Conservation (phyloP, 139 green algal species). For the Desmodesmus armatus region DNA sequence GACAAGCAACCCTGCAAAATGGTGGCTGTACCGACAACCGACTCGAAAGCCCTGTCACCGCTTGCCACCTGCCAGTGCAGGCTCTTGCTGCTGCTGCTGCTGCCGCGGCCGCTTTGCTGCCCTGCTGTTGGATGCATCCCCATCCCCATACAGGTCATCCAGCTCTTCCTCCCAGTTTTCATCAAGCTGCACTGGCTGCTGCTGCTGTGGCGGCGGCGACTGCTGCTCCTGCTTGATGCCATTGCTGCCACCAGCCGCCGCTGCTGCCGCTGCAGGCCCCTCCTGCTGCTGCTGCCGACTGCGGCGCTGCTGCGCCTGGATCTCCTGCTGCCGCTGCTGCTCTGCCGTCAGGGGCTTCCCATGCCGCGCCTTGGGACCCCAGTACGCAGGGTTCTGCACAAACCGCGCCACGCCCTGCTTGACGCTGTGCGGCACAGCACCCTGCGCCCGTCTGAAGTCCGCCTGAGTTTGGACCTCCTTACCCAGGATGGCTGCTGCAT, state of each 20-base stretch:
- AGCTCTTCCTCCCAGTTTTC: background rate
- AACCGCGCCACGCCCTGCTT: slow-evolving; percentile 52
- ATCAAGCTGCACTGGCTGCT: background rate
- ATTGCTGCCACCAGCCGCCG: background rate
- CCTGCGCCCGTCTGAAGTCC: slow-evolving; percentile 73
- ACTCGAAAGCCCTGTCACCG: too few species aligned
- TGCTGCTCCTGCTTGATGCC: slow-evolving; percentile 9
- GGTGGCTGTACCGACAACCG: too few species aligned
- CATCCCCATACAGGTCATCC: background rate
- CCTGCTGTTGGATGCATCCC: too few species aligned
- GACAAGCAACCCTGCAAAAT: too few species aligned
- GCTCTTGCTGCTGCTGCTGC: too few species aligned
- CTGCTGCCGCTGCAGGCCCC: background rate
- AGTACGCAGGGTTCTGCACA: slow-evolving; percentile 91
- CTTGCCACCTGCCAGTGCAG: too few species aligned
- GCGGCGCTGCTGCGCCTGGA: slow-evolving; percentile 16
- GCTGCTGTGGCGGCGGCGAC: background rate
- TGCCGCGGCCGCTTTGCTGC: too few species aligned
- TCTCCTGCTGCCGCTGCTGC: slow-evolving; percentile 43
- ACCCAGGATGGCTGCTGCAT: slow-evolving; percentile 73
- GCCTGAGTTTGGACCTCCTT: slow-evolving; percentile 80
- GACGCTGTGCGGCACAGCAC: slow-evolving; percentile 57
- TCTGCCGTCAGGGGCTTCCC: slow-evolving; percentile 45
- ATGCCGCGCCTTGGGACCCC: slow-evolving; percentile 87
- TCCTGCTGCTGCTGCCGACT: slow-evolving; percentile 29